These are phyloP conservation scores for Gossypium arboreum DNA, from an alignment of 345 rosid genomes.

Conservation along the genomic window DNA sequence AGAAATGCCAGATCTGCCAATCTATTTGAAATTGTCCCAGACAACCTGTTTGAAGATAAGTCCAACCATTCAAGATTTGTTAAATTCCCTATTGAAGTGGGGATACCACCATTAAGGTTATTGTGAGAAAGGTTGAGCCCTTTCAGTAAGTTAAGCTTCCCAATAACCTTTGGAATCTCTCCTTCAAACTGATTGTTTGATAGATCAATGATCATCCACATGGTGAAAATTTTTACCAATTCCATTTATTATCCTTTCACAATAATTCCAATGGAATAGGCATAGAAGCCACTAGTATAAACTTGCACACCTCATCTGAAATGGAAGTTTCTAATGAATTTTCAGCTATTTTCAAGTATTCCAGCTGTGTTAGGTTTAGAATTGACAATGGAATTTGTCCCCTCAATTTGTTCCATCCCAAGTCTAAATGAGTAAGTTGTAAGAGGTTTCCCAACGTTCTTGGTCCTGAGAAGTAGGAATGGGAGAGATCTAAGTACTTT, in stretches of 20 bases:
- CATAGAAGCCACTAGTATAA: too few relatives aligned
- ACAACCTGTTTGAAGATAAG: too few relatives aligned
- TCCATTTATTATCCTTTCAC: constrained; percentile 16
- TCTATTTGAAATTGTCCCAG: too few relatives aligned
- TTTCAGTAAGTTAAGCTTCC: neutral
- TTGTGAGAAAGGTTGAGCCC: too few relatives aligned
- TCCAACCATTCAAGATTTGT: too few relatives aligned
- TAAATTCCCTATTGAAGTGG: too few relatives aligned
- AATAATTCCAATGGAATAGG: neutral
- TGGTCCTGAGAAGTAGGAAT: neutral
- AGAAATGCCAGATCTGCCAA: too few relatives aligned
- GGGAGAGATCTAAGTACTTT: neutral
- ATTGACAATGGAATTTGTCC: constrained; percentile 13
- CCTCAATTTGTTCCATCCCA: neutral
- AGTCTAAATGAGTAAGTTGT: neutral
- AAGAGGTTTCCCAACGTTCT: constrained; percentile 9
- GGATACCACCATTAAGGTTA: too few relatives aligned
- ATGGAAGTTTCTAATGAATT: constrained; percentile 22
- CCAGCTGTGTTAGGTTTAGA: neutral
- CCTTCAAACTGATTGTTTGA: constrained; percentile 22
- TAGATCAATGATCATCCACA: too few relatives aligned
- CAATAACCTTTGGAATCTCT: constrained; percentile 18
- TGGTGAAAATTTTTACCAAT: neutral
- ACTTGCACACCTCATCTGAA: neutral
- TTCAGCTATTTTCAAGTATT: fast-evolving